Base-by-base conservation (phyloP, 2,329 filamentous ascomycete species). In the Pseudocercospora macadamiae region DNA sequence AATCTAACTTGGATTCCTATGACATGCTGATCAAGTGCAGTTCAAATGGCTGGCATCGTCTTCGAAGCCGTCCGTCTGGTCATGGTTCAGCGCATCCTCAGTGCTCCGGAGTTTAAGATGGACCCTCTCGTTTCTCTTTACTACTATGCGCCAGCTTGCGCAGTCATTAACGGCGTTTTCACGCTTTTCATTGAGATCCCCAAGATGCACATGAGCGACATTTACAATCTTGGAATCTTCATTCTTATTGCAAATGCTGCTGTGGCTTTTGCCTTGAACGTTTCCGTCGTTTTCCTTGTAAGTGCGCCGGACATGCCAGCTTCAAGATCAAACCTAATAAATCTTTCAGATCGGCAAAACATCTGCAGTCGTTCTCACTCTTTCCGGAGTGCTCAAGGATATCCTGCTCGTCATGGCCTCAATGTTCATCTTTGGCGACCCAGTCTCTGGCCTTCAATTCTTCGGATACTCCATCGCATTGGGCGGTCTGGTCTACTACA, bases 51-150 rank as follows among this genome's bases (percentile, higher is more conserved):
- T 54, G 90, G 90, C 71, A 88, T 95, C 71, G 75, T 89, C 69
- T 95, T 93, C 72, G 91, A 95, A 78, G 90, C 90, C 55, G 83
- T 91, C 65, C 88, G 90, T 70, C 83, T 95, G 61, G 90, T 89
- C 79, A 88, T 95, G 87, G 89, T 95, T 54, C 88, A 93, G 80
- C 87, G 88, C 60, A 83, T 95, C 44, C 84, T 95, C 68, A 91
- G 87, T 80, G 89, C 88, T 28, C 83, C 88, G 48, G 90, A 93
- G 77, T 93, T 89, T 84, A 93, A 93, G 85, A 95, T 95, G 90
- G 90, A 95, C 74, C 90, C 90, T 16, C 81, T 95, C n/a, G 90
- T 95, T 52, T 95, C 90, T 26, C 85, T 95, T 7, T 95, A 95
- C 83, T 95, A 95, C 82, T 95, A 93, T 70, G 91, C 91, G 3